Percentiles rank a stretch among this genome's conserved stretches.
Evolutionary conservation across 202 grass and related monocot species (phyloP).

Genomic region (Setaria viridis): DNA sequence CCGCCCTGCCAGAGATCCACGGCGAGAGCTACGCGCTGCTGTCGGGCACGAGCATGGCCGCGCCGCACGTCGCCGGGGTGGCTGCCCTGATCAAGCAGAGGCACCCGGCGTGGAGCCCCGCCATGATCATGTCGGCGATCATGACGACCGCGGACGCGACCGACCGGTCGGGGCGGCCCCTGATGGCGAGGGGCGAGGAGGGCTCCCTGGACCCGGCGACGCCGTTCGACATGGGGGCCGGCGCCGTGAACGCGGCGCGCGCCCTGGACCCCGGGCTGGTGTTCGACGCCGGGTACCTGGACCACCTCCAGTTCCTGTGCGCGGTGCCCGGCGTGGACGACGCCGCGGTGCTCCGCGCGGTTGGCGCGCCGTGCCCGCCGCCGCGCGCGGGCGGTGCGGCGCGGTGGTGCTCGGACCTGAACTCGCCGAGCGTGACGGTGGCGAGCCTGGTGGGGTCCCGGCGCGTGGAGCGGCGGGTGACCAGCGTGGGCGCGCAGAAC

Average conservation of each 20-base stretch:
- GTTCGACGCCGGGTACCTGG: slow-evolving; percentile 62
- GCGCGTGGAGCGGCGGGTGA: slow-evolving; percentile 61
- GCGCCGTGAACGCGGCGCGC: slow-evolving; percentile 71
- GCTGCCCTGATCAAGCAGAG: slow-evolving; percentile 83
- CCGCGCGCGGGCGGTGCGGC: slow-evolving; percentile 6
- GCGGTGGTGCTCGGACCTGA: slow-evolving; percentile 75
- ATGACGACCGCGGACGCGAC: slow-evolving; percentile 73
- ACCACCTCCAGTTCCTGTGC: slow-evolving; percentile 75
- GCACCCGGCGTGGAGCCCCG: slow-evolving; percentile 74
- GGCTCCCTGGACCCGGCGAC: slow-evolving; percentile 47
- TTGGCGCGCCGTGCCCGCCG: slow-evolving; percentile 59
- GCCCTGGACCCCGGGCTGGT: slow-evolving; percentile 83
- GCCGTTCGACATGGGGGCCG: slow-evolving; percentile 92
- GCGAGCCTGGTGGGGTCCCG: slow-evolving; percentile 77
- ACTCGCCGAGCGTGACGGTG: slow-evolving; percentile 79
- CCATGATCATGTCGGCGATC: slow-evolving; percentile 76
- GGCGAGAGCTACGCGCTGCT: slow-evolving; percentile 70
- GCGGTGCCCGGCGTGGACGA: slow-evolving; percentile 72
- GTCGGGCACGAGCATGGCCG: slow-evolving; percentile 91
- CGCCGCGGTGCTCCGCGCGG: slow-evolving; percentile 50
- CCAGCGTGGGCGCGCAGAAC: slow-evolving; percentile 56
- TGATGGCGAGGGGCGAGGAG: slow-evolving; percentile 48
- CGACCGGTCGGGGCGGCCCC: slow-evolving; percentile 52
- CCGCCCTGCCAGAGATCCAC: slow-evolving; percentile 48
- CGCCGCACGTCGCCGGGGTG: slow-evolving; percentile 79